Evolutionary conservation across 1,284 basidiomycete genomes (phyloP), one percentile per base, ranked within the genome.

Genomic region (Porodaedalea pini): DNA sequence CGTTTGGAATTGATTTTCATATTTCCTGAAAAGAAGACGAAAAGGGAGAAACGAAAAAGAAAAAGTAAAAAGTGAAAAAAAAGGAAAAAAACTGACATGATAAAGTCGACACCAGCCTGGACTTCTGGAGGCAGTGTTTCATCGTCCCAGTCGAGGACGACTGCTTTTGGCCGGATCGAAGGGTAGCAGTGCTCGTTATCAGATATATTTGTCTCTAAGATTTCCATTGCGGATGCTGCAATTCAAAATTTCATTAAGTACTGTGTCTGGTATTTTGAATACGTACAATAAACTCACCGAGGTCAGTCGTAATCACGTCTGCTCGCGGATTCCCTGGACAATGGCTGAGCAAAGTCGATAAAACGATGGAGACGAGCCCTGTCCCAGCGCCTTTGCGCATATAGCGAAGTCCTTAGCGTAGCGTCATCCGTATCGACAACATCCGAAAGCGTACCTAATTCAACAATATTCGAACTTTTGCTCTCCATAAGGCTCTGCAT

Each of bases 61-160:
- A 31, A 25, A n/a, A 17, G 36, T 40, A 8, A 27, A 34, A 41
- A 7, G 17, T 2, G 34, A 21, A 40, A 39, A 31, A 45, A 31
- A 52, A 44, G 41, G 19, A 40, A 4, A 51, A 25, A 34, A 7
- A 41, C 59, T 19, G 66, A 85, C 86, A 86, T 65, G 37, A 90
- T 79, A 40, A 76, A 69, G 65, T 88, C 81, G 37, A 88, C 72
- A 2, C 75, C 73, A 3, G 66, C 70, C 0, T 69, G 64, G 6
- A 71, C 61, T 10, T 77, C 75, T 0, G 57, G 32, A 0, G 89
- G 82, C 1, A 90, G 68, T 0, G 67, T 63, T 27, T 80, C 74
- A 44, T 73, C 63, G 56, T 91, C 86, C 92, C 92, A 94, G 68
- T 94, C 85, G 2, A 94, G 75, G 0, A 86, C 77, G 5, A 71